Conservation (phyloP, 164 flowering plant species). For the Echeveria elegans region DNA sequence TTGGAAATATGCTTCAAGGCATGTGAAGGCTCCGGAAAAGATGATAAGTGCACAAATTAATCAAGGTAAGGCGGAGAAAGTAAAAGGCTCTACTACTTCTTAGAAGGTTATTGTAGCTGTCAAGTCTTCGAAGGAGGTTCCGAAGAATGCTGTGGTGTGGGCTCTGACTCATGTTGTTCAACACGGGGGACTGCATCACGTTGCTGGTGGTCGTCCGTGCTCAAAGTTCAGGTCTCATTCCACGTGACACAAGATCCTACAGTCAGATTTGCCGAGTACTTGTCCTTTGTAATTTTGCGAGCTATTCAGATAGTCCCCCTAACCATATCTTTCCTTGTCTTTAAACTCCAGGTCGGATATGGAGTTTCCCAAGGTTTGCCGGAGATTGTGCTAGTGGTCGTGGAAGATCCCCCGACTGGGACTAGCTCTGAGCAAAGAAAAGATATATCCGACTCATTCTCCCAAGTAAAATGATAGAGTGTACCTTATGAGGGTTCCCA, state of each 20-base stretch:
- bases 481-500: too few relatives aligned
- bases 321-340: neutral
- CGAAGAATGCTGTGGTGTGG: slow-evolving; percentile 86
- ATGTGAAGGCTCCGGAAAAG: slow-evolving; percentile 6
- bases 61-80: slow-evolving; percentile 46
- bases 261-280: neutral
- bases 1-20: neutral
- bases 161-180: slow-evolving; percentile 97
- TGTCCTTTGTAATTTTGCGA: neutral
- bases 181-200: slow-evolving; percentile 83
- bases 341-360: slow-evolving; percentile 58
- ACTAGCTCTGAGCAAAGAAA: slow-evolving; percentile 58
- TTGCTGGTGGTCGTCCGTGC: slow-evolving; percentile 80
- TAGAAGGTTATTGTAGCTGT: slow-evolving; percentile 92
- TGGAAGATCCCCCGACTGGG: slow-evolving; percentile 41
- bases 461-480: too few relatives aligned
- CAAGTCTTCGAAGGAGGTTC: slow-evolving; percentile 86
- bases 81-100: slow-evolving; percentile 40
- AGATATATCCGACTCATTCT: slow-evolving; percentile 78
- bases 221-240: slow-evolving; percentile 47
- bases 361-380: slow-evolving; percentile 93
- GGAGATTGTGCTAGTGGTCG: slow-evolving; percentile 95
- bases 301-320: too few relatives aligned
- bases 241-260: neutral
- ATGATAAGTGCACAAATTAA: slow-evolving; percentile 35